Evolutionary conservation across 2,329 filamentous ascomycete genomes (phyloP), one percentile per base, ranked within the genome.

Genomic region (Trichoderma pleuroti): DNA sequence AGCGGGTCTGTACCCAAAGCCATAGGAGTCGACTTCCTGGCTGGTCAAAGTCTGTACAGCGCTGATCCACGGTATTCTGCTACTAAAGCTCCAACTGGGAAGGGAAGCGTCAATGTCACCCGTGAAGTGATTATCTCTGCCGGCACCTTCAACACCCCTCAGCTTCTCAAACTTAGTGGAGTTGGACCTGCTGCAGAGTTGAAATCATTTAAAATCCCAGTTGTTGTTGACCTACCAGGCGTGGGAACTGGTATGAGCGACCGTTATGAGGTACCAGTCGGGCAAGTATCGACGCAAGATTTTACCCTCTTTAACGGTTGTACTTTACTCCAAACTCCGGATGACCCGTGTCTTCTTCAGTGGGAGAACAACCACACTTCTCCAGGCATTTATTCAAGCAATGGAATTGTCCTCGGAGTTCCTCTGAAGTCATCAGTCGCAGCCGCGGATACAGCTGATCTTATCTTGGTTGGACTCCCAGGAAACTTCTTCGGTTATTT

Each of bases 121-220:
- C 81, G 77, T 79, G 84, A 86, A 75, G 84, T 86, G 12, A 85
- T 82, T 11, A 76, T 86, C 3, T 81, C 82, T 0, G 76, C 79
- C 11, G 89, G 89, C n/a, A 84, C 87, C 1, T 91, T 87, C 78
- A 88, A 91, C 79, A 86, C 86, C 1, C 88, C 89, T 8, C 89
- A 91, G 77, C 79, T 92, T 4, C 85, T 92, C 10, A 88, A 89
- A 79, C 84, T 91, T 2, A 87, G 84, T 64, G 90, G 90, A 21
- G 84, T 92, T 39, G 89, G 90, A 0, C 88, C 88, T 0, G 75
- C 78, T 14, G 76, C 80, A 0, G 85, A 89, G 73, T 83, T 92
- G 5, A 72, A 82, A 39, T 39, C 36, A 39, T 39, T 39, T n/a
- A 80, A 81, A 62, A 84, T 86, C 75, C 75, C 82, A 2, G 79